These are phyloP conservation scores for Hordeum marinum DNA, from an alignment of 176 grass and related monocot genomes.

Conservation along the genomic window DNA sequence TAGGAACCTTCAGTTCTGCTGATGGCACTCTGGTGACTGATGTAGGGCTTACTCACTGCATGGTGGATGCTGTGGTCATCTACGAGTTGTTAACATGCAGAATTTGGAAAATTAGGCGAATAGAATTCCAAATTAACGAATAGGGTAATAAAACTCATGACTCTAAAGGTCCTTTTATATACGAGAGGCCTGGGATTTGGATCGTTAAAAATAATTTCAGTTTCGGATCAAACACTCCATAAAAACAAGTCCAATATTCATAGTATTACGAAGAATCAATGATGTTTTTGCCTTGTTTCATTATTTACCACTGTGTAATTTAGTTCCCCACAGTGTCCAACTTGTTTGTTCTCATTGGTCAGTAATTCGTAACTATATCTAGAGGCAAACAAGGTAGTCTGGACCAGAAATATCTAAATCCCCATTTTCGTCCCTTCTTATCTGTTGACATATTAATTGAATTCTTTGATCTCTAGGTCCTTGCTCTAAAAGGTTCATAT, in stretches of 20 bases:
- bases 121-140: neutral
- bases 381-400: neutral
- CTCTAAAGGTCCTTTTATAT: neutral
- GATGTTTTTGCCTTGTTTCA: neutral
- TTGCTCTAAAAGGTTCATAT: conserved; percentile 86
- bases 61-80: neutral
- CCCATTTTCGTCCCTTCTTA: neutral
- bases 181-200: neutral
- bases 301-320: neutral
- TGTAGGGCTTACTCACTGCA: neutral
- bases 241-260: neutral
- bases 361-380: neutral
- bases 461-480: conserved; percentile 45
- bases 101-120: neutral
- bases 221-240: neutral
- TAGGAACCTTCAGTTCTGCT: neutral
- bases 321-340: neutral
- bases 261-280: neutral
- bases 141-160: neutral
- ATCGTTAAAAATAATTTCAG: neutral
- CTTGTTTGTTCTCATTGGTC: neutral
- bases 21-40: neutral
- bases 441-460: neutral
- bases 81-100: neutral
- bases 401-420: neutral